Conservation (phyloP, 2,329 filamentous ascomycete species). For the Tolypocladium tundrense region DNA sequence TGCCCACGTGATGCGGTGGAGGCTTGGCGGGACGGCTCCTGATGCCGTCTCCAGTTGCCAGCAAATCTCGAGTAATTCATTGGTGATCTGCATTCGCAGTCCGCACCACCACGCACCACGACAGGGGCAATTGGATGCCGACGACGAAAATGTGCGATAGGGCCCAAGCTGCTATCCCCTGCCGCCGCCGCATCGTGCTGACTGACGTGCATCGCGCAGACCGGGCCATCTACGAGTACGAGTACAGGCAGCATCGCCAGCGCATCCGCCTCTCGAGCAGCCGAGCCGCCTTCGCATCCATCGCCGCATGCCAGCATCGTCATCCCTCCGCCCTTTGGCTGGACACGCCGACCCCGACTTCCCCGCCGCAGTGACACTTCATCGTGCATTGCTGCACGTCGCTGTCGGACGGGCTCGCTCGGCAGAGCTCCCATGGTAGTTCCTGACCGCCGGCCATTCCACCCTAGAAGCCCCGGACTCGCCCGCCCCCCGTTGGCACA, state of each 20-base stretch:
- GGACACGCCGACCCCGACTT: conserved; percentile 1
- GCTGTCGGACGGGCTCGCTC: not conserved
- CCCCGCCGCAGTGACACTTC: conserved; percentile 12
- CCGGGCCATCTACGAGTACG: not conserved
- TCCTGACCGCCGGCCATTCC: not conserved
- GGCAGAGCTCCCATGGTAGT: not conserved
- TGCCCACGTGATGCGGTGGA: not conserved
- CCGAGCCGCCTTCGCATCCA: not conserved
- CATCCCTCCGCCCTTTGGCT: not conserved
- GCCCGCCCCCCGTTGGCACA: not conserved
- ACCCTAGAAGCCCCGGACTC: not conserved
- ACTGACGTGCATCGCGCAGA: not conserved
- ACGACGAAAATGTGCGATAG: not conserved
- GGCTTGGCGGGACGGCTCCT: not conserved
- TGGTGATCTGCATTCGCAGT: not conserved
- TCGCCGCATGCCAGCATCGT: not conserved
- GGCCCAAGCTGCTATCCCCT: not conserved
- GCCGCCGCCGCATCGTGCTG: not conserved
- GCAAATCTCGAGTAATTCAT: not conserved
- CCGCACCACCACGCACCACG: not conserved
- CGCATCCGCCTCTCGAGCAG: not conserved
- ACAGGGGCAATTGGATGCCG: not conserved
- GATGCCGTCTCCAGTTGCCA: not conserved
- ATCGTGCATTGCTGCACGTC: conserved; percentile 9
- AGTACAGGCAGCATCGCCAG: not conserved